Base-by-base conservation (phyloP, 2,329 filamentous ascomycete genomes). In the Colletotrichum sp. region DNA sequence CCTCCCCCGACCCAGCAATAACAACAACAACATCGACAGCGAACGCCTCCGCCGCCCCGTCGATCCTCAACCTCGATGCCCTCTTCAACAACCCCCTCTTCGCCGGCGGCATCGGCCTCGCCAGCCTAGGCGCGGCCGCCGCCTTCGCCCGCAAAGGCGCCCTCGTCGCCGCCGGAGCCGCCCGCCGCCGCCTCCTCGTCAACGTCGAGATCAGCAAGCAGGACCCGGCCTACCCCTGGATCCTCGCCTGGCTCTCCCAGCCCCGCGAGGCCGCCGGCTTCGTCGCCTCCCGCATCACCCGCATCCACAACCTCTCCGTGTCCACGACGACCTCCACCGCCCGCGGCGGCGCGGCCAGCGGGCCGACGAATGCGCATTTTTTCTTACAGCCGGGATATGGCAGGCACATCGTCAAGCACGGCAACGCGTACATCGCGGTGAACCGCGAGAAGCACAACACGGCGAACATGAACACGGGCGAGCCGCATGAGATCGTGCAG, bases 151-250 rank as follows among this genome's bases (percentile, higher is more conserved):
- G 97, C 78, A 94, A 94, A 82, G 95, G 95, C 39, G 84, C 94
- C 75, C 91, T 96, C 76, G 89, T 92, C 80, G 92, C 92, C 71
- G 93, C 93, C n/a, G 90, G 91, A 59, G 89, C 98, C 72, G 86
- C 98, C 75, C 94, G 95, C 66, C 93, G 94, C 69, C 95, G 96
- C 65, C 92, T 99, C 86, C 92, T 99, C 34, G 95, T 99, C 80
- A 96, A 98, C 81, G 93, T 99, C 81, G 97, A 99, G 85, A 98
- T 99, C 84, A 96, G 95, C 84, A 95, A 95, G 82, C 95, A 96
- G 81, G 97, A 99, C 85, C 93, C 95, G 60, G 96, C 96, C 3
- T 99, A 99, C 83, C 93, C 93, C 55, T 99, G 96, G 96, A 92
- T 99, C 57, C 90, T 99, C 12, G 93, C 96, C 78, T 99, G 97